Conservation (phyloP, 306 rosid species). For the Lagenaria siceraria region DNA sequence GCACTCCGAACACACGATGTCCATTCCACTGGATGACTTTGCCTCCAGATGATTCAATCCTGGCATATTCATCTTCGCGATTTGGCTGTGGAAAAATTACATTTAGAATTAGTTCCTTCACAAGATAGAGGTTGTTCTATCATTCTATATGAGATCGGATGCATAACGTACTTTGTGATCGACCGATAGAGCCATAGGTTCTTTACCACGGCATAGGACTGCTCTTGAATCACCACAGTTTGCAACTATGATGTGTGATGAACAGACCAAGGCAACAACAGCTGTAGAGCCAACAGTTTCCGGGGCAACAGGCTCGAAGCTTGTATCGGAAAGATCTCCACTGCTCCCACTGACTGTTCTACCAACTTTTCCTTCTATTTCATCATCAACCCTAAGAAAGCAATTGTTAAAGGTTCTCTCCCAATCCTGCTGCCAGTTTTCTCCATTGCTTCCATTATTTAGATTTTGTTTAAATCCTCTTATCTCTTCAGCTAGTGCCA, state of each 20-base stretch:
- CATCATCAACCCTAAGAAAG: slow-evolving; percentile 38
- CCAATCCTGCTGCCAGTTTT: slow-evolving; percentile 27
- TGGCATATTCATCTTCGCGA: slow-evolving; percentile 41
- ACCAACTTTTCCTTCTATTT: slow-evolving; percentile 33
- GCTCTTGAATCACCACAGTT: slow-evolving; percentile 61
- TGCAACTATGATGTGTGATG: slow-evolving; percentile 47
- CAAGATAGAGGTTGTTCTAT: not conserved
- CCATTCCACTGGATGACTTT: slow-evolving; percentile 50
- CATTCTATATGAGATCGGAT: not conserved
- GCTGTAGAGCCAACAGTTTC: slow-evolving; percentile 59
- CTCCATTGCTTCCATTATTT: slow-evolving; percentile 16
- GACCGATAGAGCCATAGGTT: slow-evolving; percentile 33
- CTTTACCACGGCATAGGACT: slow-evolving; percentile 45
- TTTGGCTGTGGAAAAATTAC: slow-evolving; percentile 30
- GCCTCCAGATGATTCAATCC: slow-evolving; percentile 52
- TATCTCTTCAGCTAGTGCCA: slow-evolving; percentile 40
- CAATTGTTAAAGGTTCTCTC: slow-evolving; percentile 31
- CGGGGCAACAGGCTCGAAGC: slow-evolving; percentile 30
- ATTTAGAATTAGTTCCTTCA: not conserved
- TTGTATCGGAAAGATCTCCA: slow-evolving; percentile 11
- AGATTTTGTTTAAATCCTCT: slow-evolving; percentile 12
- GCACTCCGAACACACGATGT: slow-evolving; percentile 47
- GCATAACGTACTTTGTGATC: slow-evolving; percentile 37
- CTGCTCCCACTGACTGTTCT: not conserved
- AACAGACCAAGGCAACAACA: slow-evolving; percentile 37